These are phyloP conservation scores for Candida sphagnicola DNA, from an alignment of 805 yeast genomes.

Conservation along the genomic window DNA sequence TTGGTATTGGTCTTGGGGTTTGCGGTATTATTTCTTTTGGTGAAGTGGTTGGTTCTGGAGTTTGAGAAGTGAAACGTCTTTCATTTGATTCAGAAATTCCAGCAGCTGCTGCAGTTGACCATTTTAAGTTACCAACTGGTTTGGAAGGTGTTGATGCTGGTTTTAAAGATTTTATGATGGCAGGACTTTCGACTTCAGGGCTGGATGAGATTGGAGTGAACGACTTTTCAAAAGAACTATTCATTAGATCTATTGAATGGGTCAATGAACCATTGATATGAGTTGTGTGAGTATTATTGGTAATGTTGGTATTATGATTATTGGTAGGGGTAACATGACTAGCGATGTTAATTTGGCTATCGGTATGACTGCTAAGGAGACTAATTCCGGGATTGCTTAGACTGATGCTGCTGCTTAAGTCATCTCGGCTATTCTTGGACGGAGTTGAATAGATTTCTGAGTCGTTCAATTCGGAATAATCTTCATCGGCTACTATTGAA, in stretches of 20 bases:
- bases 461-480: conserved; percentile 9
- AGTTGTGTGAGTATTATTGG: conserved; percentile 6
- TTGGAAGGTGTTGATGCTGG: conserved; percentile 55
- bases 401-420: neutral
- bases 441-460: conserved; percentile 2
- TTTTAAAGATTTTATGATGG: conserved; percentile 41
- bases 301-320: conserved; percentile 5
- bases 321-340: conserved; percentile 2
- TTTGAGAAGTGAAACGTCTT: conserved; percentile 1
- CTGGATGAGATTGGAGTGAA: conserved; percentile 11
- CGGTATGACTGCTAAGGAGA: neutral
- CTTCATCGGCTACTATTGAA: conserved; percentile 7
- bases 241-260: neutral
- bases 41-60: conserved; percentile 5
- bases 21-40: neutral
- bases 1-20: neutral
- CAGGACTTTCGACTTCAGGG: conserved; percentile 34
- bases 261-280: neutral
- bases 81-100: conserved; percentile 7
- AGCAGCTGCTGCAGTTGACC: conserved; percentile 53
- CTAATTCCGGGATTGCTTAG: neutral
- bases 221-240: conserved; percentile 1
- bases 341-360: neutral
- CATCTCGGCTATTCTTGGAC: neutral
- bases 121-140: conserved; percentile 52